phyloP scores from a whole-genome alignment of 805 yeast species.

The Ogataea ganodermae region DNA sequence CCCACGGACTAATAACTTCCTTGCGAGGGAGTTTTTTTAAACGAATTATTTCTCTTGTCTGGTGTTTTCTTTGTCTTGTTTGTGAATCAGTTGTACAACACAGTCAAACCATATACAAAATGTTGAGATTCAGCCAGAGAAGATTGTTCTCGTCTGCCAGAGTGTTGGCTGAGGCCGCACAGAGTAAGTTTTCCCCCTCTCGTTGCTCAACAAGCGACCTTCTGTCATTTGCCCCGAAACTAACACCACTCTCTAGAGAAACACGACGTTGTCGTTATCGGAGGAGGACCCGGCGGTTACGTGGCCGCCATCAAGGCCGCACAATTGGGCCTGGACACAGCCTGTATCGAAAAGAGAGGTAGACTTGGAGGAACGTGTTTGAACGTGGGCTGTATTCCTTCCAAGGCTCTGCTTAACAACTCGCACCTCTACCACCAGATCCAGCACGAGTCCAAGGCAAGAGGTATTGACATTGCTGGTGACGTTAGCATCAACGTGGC shows the following conservation, averaged over 20 bases:
- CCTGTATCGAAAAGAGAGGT: slow-evolving; percentile 97
- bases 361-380: slow-evolving; percentile 96
- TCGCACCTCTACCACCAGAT: slow-evolving; percentile 90
- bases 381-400: slow-evolving; percentile 98
- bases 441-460: slow-evolving; percentile 73
- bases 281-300: slow-evolving; percentile 99
- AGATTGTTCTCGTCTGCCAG: slow-evolving; percentile 37
- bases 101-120: slow-evolving; percentile 14
- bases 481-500: slow-evolving; percentile 75
- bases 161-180: slow-evolving; percentile 30
- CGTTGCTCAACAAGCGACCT: not conserved
- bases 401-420: slow-evolving; percentile 93
- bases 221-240: slow-evolving; percentile 7
- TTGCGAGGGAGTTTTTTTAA: slow-evolving; percentile 1
- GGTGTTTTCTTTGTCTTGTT: not conserved
- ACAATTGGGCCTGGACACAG: slow-evolving; percentile 90
- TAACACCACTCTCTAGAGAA: slow-evolving; percentile 39
- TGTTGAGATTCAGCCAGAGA: slow-evolving; percentile 35
- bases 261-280: slow-evolving; percentile 92
- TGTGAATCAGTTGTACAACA: not conserved
- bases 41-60: slow-evolving; percentile 3
- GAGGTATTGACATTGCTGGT: slow-evolving; percentile 84
- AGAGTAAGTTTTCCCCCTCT: slow-evolving; percentile 33
- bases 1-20: slow-evolving; percentile 6
- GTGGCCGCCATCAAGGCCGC: slow-evolving; percentile 99